These are phyloP conservation scores for Colletotrichum trifolii DNA, from an alignment of 2,329 filamentous ascomycete genomes.

Conservation along the genomic window DNA sequence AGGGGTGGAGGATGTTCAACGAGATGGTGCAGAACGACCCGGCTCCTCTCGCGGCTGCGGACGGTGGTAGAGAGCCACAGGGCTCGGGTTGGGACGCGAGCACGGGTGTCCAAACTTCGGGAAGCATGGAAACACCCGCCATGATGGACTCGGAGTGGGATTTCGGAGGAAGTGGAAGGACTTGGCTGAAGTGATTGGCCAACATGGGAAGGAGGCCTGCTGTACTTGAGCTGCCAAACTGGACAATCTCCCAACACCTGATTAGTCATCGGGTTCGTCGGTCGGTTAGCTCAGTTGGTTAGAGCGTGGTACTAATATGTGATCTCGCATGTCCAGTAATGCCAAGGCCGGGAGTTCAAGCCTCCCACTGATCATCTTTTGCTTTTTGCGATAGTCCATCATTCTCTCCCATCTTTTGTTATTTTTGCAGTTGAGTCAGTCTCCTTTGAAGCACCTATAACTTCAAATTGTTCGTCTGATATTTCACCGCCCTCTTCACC, in stretches of 20 bases:
- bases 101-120: neutral
- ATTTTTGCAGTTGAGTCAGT: neutral
- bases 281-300: constrained; percentile 35
- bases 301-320: constrained; percentile 35
- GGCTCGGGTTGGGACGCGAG: no score
- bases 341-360: constrained; percentile 36
- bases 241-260: neutral
- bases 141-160: constrained; percentile 33
- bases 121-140: neutral
- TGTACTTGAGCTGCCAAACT: neutral
- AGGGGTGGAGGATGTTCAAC: constrained; percentile 44
- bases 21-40: constrained; percentile 41
- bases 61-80: neutral
- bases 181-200: neutral
- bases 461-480: no score
- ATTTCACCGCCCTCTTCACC: no score
- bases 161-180: constrained; percentile 16
- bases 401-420: neutral
- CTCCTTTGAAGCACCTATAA: neutral
- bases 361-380: constrained; percentile 34
- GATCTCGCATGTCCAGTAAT: constrained; percentile 15
- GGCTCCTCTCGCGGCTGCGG: neutral
- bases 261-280: neutral
- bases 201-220: no score
- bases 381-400: neutral